Conservation (phyloP, 2,329 filamentous ascomycete genomes). For the Fusarium agapanthi region DNA sequence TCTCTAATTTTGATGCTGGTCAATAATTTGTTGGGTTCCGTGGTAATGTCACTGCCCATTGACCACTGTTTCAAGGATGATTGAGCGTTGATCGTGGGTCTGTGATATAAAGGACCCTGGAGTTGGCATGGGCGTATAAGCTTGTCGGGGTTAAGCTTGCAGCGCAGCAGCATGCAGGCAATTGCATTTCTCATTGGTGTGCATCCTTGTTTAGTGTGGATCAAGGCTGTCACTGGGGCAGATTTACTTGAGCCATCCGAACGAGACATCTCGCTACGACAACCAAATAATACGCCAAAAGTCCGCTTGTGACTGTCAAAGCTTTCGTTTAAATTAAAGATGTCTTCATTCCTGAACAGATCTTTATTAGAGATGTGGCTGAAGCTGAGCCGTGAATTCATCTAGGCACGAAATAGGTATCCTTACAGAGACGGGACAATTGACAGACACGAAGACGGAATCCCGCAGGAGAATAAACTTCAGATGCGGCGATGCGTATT, state of each 20-base stretch:
- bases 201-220: neutral
- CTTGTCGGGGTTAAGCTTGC: slow-evolving; percentile 26
- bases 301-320: neutral
- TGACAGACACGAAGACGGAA: neutral
- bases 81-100: neutral
- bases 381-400: neutral
- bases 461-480: neutral
- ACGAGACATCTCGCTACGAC: neutral
- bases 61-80: neutral
- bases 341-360: neutral
- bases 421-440: neutral
- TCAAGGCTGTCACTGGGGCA: slow-evolving; percentile 27
- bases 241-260: neutral
- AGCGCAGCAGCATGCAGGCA: neutral
- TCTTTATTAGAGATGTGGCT: neutral
- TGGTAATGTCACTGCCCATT: neutral
- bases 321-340: neutral
- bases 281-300: slow-evolving; percentile 1
- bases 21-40: neutral
- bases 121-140: slow-evolving; percentile 24
- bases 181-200: neutral
- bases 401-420: neutral
- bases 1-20: neutral
- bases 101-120: slow-evolving; percentile 20
- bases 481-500: neutral